These are phyloP conservation scores for Passiflora organensis DNA, from an alignment of 345 rosid genomes.

Conservation along the genomic window DNA sequence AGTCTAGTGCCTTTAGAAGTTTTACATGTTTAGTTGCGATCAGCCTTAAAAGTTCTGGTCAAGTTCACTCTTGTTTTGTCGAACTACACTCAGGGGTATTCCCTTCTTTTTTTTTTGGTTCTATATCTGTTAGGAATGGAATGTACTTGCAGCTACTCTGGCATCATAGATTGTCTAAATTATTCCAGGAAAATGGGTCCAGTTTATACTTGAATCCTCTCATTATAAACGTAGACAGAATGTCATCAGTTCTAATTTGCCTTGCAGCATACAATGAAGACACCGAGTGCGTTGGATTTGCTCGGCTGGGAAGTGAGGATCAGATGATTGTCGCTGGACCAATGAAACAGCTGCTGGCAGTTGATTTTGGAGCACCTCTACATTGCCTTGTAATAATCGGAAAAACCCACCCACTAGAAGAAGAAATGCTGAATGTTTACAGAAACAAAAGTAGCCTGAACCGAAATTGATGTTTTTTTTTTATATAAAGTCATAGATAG, in stretches of 20 bases:
- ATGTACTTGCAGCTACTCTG: no score
- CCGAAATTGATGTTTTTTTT: constrained; percentile 6
- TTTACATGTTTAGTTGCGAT: no score
- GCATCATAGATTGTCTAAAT: no score
- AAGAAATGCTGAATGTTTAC: constrained; percentile 83
- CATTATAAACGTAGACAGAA: no score
- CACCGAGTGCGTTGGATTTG: constrained; percentile 70
- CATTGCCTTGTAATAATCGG: constrained; percentile 87
- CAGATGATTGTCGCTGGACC: constrained; percentile 75
- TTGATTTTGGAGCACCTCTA: constrained; percentile 76
- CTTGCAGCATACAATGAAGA: constrained; percentile 56
- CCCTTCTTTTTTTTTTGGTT: no score
- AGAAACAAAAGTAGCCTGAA: constrained; percentile 19
- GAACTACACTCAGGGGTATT: no score
- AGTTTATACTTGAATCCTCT: no score
- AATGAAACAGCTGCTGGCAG: constrained; percentile 54
- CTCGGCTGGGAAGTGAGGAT: constrained; percentile 78
- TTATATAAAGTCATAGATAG: no score
- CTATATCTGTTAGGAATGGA: background rate
- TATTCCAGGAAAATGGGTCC: no score
- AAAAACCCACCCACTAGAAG: constrained; percentile 74
- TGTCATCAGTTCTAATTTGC: background rate
- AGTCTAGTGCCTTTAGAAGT: no score
- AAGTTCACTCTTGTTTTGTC: no score
- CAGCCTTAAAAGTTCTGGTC: no score